A percentile compares a stretch with the other conserved stretches of the same genome.
Conservation (phyloP, 306 rosid genomes). For the Cyclanthera cordifolia region DNA sequence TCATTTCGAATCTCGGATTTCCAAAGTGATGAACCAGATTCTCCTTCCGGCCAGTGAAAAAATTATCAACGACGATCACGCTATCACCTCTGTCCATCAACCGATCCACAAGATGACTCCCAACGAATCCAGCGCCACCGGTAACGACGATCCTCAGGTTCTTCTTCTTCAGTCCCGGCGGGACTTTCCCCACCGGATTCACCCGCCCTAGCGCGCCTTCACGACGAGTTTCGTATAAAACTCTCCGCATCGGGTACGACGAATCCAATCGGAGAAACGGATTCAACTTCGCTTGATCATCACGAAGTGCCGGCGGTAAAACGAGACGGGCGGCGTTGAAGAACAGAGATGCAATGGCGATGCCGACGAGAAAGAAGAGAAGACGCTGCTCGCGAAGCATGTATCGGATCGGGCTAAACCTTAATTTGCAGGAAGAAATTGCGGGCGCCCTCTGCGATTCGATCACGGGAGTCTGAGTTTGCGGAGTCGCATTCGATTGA, state of each 20-base stretch:
- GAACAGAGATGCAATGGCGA: constrained; percentile 30
- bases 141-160: constrained; percentile 57
- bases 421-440: not conserved
- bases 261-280: not conserved
- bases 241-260: constrained; percentile 32
- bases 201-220: not conserved
- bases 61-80: constrained; percentile 73
- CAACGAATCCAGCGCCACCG: constrained; percentile 96
- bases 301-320: not conserved
- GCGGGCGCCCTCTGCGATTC: not conserved
- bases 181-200: constrained; percentile 26
- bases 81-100: constrained; percentile 65
- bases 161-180: constrained; percentile 27
- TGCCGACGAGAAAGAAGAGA: constrained; percentile 25
- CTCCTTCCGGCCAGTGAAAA: constrained; percentile 76
- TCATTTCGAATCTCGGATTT: constrained; percentile 71
- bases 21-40: constrained; percentile 63
- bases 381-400: constrained; percentile 24
- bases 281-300: not conserved
- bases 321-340: constrained; percentile 25
- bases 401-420: constrained; percentile 7
- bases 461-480: not conserved
- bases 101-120: constrained; percentile 89
- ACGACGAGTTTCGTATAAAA: constrained; percentile 22
- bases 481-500: constrained; percentile 8